Evolutionary conservation across 1,284 basidiomycete genomes (phyloP).

Genomic region (Tausonia pullulans): DNA sequence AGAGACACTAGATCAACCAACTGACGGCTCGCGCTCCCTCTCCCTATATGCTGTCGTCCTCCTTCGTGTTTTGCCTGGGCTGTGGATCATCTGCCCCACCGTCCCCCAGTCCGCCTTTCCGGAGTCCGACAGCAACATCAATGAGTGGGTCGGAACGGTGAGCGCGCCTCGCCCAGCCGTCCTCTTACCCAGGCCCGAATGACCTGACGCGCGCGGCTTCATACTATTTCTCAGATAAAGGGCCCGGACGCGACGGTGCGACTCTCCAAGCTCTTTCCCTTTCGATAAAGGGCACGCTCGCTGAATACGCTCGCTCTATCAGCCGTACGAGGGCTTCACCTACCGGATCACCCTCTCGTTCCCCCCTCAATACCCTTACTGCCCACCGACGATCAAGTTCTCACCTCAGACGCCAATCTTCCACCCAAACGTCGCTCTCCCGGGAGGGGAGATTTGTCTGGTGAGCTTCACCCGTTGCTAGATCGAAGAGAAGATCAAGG

Average conservation of each 20-base stretch:
- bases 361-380: slow-evolving; percentile 72
- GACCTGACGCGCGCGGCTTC: not conserved
- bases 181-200: not conserved
- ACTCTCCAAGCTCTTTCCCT: slow-evolving; percentile 9
- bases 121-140: slow-evolving; percentile 64
- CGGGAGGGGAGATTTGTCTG: slow-evolving; percentile 61
- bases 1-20: too few species aligned
- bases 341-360: slow-evolving; percentile 72
- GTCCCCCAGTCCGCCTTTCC: slow-evolving; percentile 54
- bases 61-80: not conserved
- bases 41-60: not conserved
- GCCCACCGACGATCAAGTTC: slow-evolving; percentile 55
- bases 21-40: not conserved
- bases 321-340: slow-evolving; percentile 63
- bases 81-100: too few species aligned
- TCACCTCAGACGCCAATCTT: slow-evolving; percentile 45
- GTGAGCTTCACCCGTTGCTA: slow-evolving; percentile 38
- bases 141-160: slow-evolving; percentile 73
- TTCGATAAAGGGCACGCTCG: not conserved
- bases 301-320: not conserved
- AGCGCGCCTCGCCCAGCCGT: slow-evolving; percentile 32
- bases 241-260: slow-evolving; percentile 60
- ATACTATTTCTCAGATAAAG: not conserved
- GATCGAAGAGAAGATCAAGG: too few species aligned
- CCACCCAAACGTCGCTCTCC: slow-evolving; percentile 73